Evolutionary conservation across 495 filamentous ascomycete genomes (phyloP), one percentile per base, ranked within the genome.

Genomic region (Penicilliopsis zonata): DNA sequence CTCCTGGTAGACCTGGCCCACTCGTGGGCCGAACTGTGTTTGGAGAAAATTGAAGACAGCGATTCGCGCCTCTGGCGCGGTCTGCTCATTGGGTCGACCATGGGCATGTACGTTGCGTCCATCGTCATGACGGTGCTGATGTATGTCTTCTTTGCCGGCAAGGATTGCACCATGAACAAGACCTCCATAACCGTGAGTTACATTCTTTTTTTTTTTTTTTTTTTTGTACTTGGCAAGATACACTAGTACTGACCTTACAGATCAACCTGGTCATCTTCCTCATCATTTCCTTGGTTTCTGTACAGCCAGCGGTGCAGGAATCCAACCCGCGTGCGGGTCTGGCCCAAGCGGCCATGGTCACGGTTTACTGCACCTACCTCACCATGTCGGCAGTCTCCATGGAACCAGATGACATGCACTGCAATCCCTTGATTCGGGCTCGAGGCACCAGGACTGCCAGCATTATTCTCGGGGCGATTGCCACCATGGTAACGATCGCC

Each of bases 361-460:
- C 88, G 1, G 71, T 93, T 35, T 98, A 98, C 66, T 96, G 90
- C 71, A 94, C 90, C 28, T 98, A 98, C 51, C 74, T 98, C 28
- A 98, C 90, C 45, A 84, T 98, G 78, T 94, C 86, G 3, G 92
- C 90, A 33, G 92, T 98, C 2, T 88, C 82, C 35, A 96, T 98
- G 90, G 88, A 98, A 46, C 90, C 90, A 3, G 90, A 98, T 60
- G 86, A 95, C 57, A 74, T 77, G 35, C 70, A 82, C 31, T 98
- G 90, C 72, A 98, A 98, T 61, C 90, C 90, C 3, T 61, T 96
- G 30, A 67, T 94, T 31, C 81, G 86, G 24, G 87, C 88, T 13
- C 76, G 81, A 21, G 86, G 83, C 34, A 88, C 88, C n/a, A 74
- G 90, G 25, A 90, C 80, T 1, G 87, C 83, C 1, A 87, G 81